phyloP scores from a whole-genome alignment of 2,329 filamentous ascomycete species.

The Fusarium sp. region DNA sequence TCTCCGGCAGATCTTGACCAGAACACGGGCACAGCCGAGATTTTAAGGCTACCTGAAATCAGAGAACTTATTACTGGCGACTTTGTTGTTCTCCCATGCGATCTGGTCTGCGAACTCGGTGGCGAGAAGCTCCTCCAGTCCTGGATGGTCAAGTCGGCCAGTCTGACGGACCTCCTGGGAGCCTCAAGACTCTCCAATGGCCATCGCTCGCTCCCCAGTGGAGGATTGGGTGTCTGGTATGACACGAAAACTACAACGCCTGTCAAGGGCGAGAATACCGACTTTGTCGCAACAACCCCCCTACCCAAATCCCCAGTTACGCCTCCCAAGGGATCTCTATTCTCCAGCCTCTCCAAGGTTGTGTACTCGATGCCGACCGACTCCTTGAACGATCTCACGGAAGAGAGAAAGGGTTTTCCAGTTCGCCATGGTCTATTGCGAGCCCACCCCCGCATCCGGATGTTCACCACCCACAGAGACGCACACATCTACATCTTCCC shows the following conservation, averaged over 20 bases:
- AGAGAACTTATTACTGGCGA: conserved; percentile 79
- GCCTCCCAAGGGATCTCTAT: conserved; percentile 64
- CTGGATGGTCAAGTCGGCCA: conserved; percentile 87
- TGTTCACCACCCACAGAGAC: conserved; percentile 85
- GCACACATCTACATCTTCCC: conserved; percentile 96
- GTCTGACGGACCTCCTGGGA: conserved; percentile 67
- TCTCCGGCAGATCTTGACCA: conserved; percentile 78
- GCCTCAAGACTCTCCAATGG: conserved; percentile 53
- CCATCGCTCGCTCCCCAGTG: conserved; percentile 61
- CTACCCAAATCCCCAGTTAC: conserved; percentile 62
- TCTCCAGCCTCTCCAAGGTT: conserved; percentile 74
- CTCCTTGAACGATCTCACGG: conserved; percentile 82
- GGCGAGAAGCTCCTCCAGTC: conserved; percentile 84
- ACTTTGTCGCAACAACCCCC: conserved; percentile 83
- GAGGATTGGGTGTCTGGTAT: conserved; percentile 90
- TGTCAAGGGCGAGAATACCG: conserved; percentile 89
- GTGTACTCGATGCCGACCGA: conserved; percentile 90
- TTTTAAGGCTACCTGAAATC: conserved; percentile 84
- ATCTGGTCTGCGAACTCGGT: conserved; percentile 87
- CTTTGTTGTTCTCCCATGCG: conserved; percentile 91
- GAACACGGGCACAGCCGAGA: conserved; percentile 87
- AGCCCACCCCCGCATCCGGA: conserved; percentile 76
- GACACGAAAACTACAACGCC: conserved; percentile 77
- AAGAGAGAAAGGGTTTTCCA: conserved; percentile 75
- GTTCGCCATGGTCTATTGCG: conserved; percentile 78